Evolutionary conservation across 2,329 filamentous ascomycete species (phyloP).

Genomic region (Pestalotiopsis sp.): DNA sequence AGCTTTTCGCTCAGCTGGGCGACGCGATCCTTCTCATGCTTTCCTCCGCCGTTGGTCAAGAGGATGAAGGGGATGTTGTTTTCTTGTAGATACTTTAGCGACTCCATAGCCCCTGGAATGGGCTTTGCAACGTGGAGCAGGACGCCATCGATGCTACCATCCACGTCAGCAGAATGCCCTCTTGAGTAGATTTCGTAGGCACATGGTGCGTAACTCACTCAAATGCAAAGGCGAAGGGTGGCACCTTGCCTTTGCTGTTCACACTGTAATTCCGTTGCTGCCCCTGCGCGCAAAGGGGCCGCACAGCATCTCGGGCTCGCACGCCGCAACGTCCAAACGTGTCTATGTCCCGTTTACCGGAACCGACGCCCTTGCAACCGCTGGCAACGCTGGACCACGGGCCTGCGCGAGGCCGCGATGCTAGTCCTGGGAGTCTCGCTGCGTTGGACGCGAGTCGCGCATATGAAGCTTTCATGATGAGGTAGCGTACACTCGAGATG

Average conservation of each 20-base stretch:
- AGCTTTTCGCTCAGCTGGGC: slow-evolving; percentile 70
- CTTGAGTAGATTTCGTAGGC: background rate
- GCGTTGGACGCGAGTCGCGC: background rate
- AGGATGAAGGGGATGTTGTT: slow-evolving; percentile 89
- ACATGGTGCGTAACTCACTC: slow-evolving; percentile 28
- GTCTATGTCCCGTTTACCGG: background rate
- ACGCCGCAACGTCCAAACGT: background rate
- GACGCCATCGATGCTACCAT: slow-evolving; percentile 81
- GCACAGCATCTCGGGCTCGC: background rate
- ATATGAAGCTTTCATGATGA: background rate
- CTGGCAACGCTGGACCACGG: background rate
- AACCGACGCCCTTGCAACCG: background rate
- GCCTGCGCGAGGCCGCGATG: background rate
- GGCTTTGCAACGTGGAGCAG: slow-evolving; percentile 80
- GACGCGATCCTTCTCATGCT: slow-evolving; percentile 75
- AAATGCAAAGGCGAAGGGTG: slow-evolving; percentile 43
- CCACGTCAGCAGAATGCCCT: background rate
- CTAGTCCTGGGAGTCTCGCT: background rate
- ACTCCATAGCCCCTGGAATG: slow-evolving; percentile 75
- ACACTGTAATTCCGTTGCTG: slow-evolving; percentile 5
- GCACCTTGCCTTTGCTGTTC: slow-evolving; percentile 18
- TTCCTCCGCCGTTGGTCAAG: slow-evolving; percentile 93
- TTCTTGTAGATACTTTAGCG: slow-evolving; percentile 72
- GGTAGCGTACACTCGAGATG: background rate
- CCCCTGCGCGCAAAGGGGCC: background rate